phyloP scores from a whole-genome alignment of 2,329 filamentous ascomycete species.

The Blastomyces parvus region DNA sequence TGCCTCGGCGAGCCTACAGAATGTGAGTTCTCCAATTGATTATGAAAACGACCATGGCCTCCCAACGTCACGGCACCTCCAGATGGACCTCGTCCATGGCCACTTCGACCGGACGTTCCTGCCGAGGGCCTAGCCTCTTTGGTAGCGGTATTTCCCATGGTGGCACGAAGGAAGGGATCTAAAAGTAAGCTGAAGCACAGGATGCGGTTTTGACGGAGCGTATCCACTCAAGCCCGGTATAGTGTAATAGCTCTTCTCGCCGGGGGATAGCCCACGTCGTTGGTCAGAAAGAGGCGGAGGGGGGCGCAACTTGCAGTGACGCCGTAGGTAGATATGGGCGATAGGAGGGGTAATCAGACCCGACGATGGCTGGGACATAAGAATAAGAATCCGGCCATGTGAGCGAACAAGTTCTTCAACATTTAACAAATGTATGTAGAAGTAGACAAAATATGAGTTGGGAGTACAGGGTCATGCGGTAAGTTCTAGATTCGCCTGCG shows the following conservation, averaged over 20 bases:
- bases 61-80: constrained; percentile 1
- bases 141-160: constrained; percentile 41
- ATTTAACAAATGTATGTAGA: constrained; percentile 6
- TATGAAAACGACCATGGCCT: constrained; percentile 6
- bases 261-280: neutral
- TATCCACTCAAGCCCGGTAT: neutral
- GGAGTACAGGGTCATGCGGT: constrained; percentile 6
- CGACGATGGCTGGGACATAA: constrained; percentile 1
- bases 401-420: constrained; percentile 17
- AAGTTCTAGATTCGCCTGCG: neutral
- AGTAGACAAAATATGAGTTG: constrained; percentile 1
- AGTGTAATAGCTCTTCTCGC: neutral
- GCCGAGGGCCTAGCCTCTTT: constrained; percentile 34
- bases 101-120: constrained; percentile 10
- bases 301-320: neutral
- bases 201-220: neutral
- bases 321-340: constrained; percentile 9
- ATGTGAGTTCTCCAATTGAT: constrained; percentile 6
- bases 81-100: constrained; percentile 10
- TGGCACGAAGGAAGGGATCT: constrained; percentile 1
- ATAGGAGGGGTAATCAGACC: constrained; percentile 13
- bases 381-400: constrained; percentile 23
- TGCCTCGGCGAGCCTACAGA: constrained; percentile 18
- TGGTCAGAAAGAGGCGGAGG: neutral
- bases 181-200: constrained; percentile 10